Conservation (phyloP, 768 basidiomycete species). For the Pulveroboletus sp. region DNA sequence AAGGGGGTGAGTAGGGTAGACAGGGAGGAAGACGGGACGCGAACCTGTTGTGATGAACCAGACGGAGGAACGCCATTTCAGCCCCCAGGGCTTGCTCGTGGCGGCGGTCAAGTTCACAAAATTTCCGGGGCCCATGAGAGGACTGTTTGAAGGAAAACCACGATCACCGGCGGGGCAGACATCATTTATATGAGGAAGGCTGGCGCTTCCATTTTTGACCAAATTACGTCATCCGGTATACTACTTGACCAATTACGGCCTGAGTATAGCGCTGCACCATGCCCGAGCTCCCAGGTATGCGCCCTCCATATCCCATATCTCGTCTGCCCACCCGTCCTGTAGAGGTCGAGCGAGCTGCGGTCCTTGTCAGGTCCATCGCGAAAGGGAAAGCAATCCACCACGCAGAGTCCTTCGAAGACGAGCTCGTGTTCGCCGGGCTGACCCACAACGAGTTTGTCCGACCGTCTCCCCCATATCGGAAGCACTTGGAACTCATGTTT, state of each 20-base stretch:
- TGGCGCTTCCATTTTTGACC: background rate
- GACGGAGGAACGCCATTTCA: constrained; percentile 55
- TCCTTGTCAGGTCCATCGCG: constrained; percentile 49
- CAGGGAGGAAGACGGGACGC: background rate
- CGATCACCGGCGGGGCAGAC: background rate
- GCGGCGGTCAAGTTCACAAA: background rate
- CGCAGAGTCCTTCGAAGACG: constrained; percentile 57
- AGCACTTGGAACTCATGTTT: constrained; percentile 7
- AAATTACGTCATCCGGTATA: background rate
- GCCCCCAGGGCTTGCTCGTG: constrained; percentile 35
- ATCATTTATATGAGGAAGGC: background rate
- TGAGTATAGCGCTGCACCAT: background rate
- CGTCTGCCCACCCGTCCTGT: background rate
- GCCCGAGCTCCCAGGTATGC: constrained; percentile 51
- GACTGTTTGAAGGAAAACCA: background rate
- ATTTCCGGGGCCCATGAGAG: constrained; percentile 8
- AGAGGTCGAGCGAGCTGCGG: constrained; percentile 71
- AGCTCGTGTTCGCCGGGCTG: constrained; percentile 56
- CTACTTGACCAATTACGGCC: background rate
- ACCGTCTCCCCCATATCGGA: background rate
- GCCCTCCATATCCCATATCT: background rate
- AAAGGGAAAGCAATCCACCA: constrained; percentile 47
- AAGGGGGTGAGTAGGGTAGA: background rate
- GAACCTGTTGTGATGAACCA: constrained; percentile 48
- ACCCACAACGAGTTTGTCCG: constrained; percentile 60